These are phyloP conservation scores for Pachysolen tannophilus DNA, from an alignment of 805 yeast species.

Conservation along the genomic window DNA sequence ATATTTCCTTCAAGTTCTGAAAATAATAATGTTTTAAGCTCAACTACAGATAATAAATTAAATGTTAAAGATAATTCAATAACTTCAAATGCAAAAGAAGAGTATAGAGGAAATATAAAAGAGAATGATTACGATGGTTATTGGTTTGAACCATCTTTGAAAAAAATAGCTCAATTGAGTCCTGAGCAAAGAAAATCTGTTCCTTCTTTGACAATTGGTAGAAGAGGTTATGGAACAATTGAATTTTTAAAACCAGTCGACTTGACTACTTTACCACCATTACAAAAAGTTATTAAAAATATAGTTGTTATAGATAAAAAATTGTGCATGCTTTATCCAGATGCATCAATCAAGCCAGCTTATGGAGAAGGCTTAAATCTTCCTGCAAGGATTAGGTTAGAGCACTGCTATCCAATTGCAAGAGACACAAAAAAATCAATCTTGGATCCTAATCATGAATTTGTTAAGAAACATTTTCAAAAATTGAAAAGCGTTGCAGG, in stretches of 20 bases:
- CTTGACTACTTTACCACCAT: slow-evolving; percentile 54
- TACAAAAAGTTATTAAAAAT: slow-evolving; percentile 58
- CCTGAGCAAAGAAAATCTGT: slow-evolving; percentile 60
- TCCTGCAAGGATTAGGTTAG: slow-evolving; percentile 63
- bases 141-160: slow-evolving; percentile 76
- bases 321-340: slow-evolving; percentile 67
- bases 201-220: slow-evolving; percentile 64
- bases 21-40: background rate
- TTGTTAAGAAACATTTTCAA: slow-evolving; percentile 60
- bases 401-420: slow-evolving; percentile 74
- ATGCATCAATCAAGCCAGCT: slow-evolving; percentile 48
- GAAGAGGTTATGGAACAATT: slow-evolving; percentile 67
- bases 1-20: background rate
- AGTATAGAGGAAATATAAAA: background rate
- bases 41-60: background rate
- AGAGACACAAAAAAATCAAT: slow-evolving; percentile 66
- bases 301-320: slow-evolving; percentile 53
- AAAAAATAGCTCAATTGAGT: slow-evolving; percentile 50
- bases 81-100: background rate
- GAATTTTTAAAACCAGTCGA: slow-evolving; percentile 81
- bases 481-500: slow-evolving; percentile 54
- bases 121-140: slow-evolving; percentile 56
- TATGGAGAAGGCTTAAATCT: slow-evolving; percentile 80
- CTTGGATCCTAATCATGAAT: slow-evolving; percentile 68
- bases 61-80: slow-evolving; percentile 1